A percentile compares a stretch with the other conserved stretches of the same genome.
Conservation (phyloP, 2,329 filamentous ascomycete genomes). For the Alternaria postmessia region DNA sequence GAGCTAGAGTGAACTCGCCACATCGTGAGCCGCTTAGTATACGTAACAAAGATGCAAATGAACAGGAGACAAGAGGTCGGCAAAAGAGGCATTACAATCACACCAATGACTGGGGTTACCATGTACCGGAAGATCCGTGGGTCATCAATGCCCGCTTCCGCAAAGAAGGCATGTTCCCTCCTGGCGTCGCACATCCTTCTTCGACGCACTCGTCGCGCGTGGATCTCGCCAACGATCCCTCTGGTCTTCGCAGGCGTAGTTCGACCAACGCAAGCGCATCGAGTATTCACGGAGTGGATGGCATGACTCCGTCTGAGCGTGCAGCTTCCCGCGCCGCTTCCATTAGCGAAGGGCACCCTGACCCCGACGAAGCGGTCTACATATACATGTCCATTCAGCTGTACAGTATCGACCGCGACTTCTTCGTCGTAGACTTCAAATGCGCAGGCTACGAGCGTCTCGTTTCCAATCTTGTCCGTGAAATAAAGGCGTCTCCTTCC, state of each 20-base stretch:
- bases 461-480: constrained; percentile 57
- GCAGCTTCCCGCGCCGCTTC: constrained; percentile 22
- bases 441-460: constrained; percentile 97
- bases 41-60: constrained; percentile 35
- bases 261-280: constrained; percentile 45
- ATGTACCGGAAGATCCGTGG: constrained; percentile 93
- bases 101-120: constrained; percentile 70
- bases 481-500: constrained; percentile 43
- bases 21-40: constrained; percentile 42
- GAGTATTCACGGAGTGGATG: constrained; percentile 41
- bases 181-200: constrained; percentile 58
- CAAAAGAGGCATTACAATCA: constrained; percentile 54
- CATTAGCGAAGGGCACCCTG: constrained; percentile 42
- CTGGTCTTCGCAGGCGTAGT: constrained; percentile 36
- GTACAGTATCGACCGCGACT: constrained; percentile 77
- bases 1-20: constrained; percentile 20
- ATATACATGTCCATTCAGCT: constrained; percentile 88
- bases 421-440: constrained; percentile 98
- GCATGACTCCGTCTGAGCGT: constrained; percentile 28
- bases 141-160: constrained; percentile 90
- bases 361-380: constrained; percentile 75
- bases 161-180: constrained; percentile 75
- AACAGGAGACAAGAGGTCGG: constrained; percentile 42
- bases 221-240: constrained; percentile 52
- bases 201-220: constrained; percentile 60